A percentile compares a stretch with the other conserved stretches of the same genome.
Evolutionary conservation across 805 yeast genomes (phyloP).

Genomic region (Yueomyces sinensis): DNA sequence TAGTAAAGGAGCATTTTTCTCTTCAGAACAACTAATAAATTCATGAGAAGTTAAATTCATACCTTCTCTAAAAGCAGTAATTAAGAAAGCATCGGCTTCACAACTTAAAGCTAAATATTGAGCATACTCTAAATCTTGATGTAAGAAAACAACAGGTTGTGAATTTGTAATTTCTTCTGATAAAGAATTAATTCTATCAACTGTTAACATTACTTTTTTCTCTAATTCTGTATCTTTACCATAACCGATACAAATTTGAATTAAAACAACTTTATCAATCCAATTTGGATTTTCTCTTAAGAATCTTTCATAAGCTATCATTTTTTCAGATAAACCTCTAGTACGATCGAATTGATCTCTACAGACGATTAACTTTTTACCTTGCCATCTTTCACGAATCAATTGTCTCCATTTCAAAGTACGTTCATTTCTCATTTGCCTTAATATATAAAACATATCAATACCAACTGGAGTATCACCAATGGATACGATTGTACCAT

Average conservation of each 20-base stretch:
- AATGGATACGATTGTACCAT: conserved; percentile 43
- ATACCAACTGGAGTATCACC: conserved; percentile 66
- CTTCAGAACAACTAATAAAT: conserved; percentile 61
- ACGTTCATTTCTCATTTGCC: conserved; percentile 31
- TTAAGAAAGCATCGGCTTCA: conserved; percentile 82
- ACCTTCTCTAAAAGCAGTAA: conserved; percentile 89
- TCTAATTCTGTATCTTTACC: conserved; percentile 51
- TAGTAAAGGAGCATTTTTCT: conserved; percentile 66
- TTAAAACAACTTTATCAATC: conserved; percentile 55
- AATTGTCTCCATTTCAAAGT: conserved; percentile 54
- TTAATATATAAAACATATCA: conserved; percentile 45
- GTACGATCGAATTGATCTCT: conserved; percentile 82
- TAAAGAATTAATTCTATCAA: conserved; percentile 72
- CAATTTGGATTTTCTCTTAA: conserved; percentile 59
- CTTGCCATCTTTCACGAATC: conserved; percentile 68
- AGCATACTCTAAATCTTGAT: conserved; percentile 77
- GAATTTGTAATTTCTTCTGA: conserved; percentile 57
- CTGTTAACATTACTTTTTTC: conserved; percentile 59
- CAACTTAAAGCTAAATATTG: conserved; percentile 78
- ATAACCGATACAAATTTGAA: conserved; percentile 68
- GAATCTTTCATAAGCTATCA: conserved; percentile 76
- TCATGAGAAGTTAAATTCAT: conserved; percentile 96
- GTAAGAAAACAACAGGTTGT: conserved; percentile 78
- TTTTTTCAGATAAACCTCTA: conserved; percentile 79
- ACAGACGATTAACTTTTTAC: conserved; percentile 59